Evolutionary conservation across 305 asterid genomes (phyloP).

Genomic region (Andrographis paniculata): DNA sequence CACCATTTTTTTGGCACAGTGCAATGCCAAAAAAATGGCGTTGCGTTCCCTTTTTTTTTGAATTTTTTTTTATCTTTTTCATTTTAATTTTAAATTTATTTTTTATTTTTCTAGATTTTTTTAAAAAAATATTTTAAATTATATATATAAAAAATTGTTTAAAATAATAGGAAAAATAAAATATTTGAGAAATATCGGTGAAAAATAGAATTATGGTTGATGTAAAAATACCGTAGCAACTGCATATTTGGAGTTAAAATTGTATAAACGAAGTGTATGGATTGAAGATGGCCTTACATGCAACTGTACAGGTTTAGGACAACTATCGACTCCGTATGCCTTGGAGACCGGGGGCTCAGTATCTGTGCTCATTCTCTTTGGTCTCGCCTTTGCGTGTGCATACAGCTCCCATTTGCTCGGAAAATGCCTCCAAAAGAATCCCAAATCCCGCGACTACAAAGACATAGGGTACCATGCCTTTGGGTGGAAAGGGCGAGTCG

Average conservation of each 20-base stretch:
- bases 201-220: not conserved
- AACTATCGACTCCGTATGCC: constrained; percentile 70
- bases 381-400: constrained; percentile 41
- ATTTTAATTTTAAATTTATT: too few species aligned
- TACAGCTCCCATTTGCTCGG: constrained; percentile 54
- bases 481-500: constrained; percentile 48
- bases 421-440: constrained; percentile 34
- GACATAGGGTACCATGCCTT: constrained; percentile 59
- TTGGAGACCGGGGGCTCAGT: constrained; percentile 63
- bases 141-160: too few species aligned
- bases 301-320: constrained; percentile 51
- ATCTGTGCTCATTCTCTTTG: constrained; percentile 44
- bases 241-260: not conserved
- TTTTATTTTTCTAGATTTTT: too few species aligned
- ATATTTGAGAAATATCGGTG: not conserved
- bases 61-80: too few species aligned
- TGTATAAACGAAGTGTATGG: not conserved
- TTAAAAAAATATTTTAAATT: too few species aligned
- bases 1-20: too few species aligned
- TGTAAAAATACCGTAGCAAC: too few species aligned
- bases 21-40: too few species aligned
- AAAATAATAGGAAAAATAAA: too few species aligned
- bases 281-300: too few species aligned
- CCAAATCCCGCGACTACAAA: constrained; percentile 54
- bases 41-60: too few species aligned